Conservation (phyloP, 2,329 filamentous ascomycete species). For the Apiospora hydei region DNA sequence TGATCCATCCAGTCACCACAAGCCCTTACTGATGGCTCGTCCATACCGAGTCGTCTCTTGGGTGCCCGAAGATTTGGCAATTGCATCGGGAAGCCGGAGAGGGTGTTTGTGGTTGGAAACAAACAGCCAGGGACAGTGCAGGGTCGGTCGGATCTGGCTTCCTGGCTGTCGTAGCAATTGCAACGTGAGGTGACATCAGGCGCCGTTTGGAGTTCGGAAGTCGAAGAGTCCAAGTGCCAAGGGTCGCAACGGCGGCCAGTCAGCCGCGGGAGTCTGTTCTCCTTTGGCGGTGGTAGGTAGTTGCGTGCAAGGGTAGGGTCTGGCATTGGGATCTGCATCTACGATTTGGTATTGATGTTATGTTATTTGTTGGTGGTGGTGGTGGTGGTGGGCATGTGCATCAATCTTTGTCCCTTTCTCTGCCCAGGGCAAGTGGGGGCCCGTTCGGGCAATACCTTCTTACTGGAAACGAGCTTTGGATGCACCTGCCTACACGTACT, state of each 20-base stretch:
- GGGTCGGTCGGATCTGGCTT: slow-evolving; percentile 15
- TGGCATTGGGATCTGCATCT: neutral
- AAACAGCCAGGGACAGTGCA: neutral
- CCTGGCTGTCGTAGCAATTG: slow-evolving; percentile 7
- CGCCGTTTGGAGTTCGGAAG: slow-evolving; percentile 9
- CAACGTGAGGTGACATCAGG: neutral
- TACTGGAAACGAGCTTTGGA: too few species aligned
- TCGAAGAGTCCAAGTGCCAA: neutral
- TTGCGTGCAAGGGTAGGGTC: neutral
- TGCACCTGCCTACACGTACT: neutral
- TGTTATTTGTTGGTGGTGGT: neutral
- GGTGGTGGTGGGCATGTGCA: neutral
- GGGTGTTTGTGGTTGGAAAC: neutral
- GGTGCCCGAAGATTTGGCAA: neutral
- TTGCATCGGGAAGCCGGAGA: slow-evolving; percentile 9
- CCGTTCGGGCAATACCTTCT: neutral
- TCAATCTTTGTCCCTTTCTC: neutral
- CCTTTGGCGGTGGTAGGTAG: neutral
- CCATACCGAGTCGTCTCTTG: neutral
- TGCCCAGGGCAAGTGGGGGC: neutral
- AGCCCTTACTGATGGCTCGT: neutral
- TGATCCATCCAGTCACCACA: neutral
- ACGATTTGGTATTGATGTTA: neutral
- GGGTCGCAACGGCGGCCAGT: slow-evolving; percentile 5
- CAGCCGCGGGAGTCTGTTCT: slow-evolving; percentile 8